Evolutionary conservation across 805 yeast species (phyloP).

Genomic region (Barnettozyma wickerhamii): DNA sequence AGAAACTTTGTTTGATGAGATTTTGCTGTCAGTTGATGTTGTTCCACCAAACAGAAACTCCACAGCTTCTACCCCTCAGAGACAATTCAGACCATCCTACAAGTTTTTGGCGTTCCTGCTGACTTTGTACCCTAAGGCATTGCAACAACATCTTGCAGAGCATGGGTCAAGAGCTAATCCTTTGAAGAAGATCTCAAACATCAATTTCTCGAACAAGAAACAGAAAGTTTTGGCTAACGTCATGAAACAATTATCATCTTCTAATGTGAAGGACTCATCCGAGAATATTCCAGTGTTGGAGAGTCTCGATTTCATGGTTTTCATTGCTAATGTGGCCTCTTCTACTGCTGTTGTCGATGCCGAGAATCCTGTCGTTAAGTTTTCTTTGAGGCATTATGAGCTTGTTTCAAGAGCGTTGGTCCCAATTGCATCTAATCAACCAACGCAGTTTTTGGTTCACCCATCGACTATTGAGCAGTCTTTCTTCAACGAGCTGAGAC

Average conservation of each 20-base stretch:
- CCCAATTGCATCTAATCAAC: conserved; percentile 17
- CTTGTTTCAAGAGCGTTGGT: conserved; percentile 20
- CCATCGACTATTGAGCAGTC: conserved; percentile 18
- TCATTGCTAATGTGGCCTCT: conserved; percentile 31
- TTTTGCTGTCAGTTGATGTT: conserved; percentile 26
- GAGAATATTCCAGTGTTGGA: conserved; percentile 24
- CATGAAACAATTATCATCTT: conserved; percentile 17
- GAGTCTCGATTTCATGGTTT: conserved; percentile 28
- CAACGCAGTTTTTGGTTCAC: conserved; percentile 14
- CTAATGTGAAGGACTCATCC: conserved; percentile 12
- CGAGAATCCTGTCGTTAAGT: conserved; percentile 26
- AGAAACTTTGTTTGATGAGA: conserved; percentile 34
- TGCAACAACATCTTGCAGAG: conserved; percentile 23
- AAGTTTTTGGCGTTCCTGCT: conserved; percentile 32
- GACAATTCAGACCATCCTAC: conserved; percentile 27
- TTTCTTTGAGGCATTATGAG: conserved; percentile 20
- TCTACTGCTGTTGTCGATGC: conserved; percentile 25
- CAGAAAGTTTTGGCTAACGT: conserved; percentile 19
- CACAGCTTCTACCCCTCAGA: conserved; percentile 10
- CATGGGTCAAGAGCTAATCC: conserved; percentile 11
- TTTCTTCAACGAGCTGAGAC: conserved; percentile 25
- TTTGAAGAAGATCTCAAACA: conserved; percentile 21
- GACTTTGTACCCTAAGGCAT: conserved; percentile 29
- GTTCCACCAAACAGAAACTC: conserved; percentile 7
- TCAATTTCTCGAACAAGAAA: conserved; percentile 19